phyloP scores from a whole-genome alignment of 345 rosid species.

The Geranium rotundifolium region DNA sequence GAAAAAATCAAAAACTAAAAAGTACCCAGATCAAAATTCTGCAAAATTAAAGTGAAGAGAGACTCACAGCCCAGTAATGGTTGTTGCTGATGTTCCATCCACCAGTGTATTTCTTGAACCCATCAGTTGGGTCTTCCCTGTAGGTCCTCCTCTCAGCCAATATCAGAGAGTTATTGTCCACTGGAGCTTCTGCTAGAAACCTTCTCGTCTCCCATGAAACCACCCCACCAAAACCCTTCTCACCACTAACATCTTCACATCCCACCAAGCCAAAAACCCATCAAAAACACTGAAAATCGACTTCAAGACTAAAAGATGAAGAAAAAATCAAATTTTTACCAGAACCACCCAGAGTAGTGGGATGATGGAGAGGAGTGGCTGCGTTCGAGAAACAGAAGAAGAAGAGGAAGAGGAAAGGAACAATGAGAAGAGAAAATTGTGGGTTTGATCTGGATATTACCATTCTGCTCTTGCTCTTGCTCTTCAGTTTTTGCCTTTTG shows the following conservation, averaged over 20 bases:
- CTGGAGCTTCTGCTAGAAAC: constrained; percentile 34
- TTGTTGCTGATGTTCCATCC: constrained; percentile 84
- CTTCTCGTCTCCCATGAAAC: constrained; percentile 42
- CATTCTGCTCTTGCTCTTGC: neutral
- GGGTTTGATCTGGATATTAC: constrained; percentile 2
- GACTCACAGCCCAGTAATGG: constrained; percentile 88
- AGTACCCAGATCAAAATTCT: neutral
- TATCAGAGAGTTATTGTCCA: constrained; percentile 38
- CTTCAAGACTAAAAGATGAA: neutral
- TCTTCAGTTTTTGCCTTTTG: neutral
- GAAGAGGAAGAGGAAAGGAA: constrained; percentile 5
- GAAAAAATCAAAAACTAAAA: neutral
- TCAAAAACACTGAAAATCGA: neutral
- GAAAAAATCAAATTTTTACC: neutral
- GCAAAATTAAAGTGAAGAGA: neutral
- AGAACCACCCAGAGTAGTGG: neutral
- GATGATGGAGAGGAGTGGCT: neutral
- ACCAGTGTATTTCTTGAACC: constrained; percentile 49
- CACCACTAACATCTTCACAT: constrained; percentile 13
- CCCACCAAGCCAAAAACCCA: neutral
- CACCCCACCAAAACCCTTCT: constrained; percentile 14
- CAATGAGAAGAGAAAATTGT: neutral
- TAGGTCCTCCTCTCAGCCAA: constrained; percentile 64
- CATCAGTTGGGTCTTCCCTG: constrained; percentile 52
- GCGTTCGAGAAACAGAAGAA: neutral